Conservation (phyloP, 1,284 basidiomycete species). For the Erythrobasidium hasegawianum region DNA sequence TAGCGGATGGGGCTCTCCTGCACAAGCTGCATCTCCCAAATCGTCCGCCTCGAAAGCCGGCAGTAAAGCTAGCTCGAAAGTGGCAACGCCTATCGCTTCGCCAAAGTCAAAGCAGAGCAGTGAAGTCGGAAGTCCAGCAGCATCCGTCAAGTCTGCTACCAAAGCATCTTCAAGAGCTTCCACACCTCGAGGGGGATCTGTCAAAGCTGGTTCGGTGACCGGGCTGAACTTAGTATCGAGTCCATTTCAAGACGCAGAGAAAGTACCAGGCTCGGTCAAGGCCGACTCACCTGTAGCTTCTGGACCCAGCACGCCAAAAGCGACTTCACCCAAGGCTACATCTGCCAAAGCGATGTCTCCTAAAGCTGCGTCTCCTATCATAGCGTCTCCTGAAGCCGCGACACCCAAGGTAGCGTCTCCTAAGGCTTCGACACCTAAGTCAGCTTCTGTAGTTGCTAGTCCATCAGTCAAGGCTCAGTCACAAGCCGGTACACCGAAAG, state of each 20-base stretch:
- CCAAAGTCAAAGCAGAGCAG: not conserved
- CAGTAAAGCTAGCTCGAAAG: not conserved
- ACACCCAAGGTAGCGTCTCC: not conserved
- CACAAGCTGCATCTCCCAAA: not conserved
- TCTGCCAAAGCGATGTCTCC: not conserved
- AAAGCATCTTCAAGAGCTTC: not conserved
- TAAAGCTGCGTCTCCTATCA: not conserved
- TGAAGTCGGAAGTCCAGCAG: not conserved
- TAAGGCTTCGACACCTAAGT: not conserved
- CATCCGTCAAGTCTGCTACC: not conserved
- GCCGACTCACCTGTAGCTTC: not conserved
- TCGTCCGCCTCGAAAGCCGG: not conserved
- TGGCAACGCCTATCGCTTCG: not conserved
- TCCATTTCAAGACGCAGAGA: not conserved
- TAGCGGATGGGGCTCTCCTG: not conserved
- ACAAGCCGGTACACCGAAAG: no score
- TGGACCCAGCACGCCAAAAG: not conserved
- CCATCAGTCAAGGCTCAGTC: not conserved
- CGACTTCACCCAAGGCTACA: not conserved
- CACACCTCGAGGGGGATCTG: not conserved
- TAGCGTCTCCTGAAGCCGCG: not conserved
- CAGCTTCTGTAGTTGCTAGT: not conserved
- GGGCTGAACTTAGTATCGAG: not conserved
- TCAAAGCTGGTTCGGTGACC: not conserved
- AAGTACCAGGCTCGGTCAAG: conserved; percentile 6